Evolutionary conservation across 2,329 filamentous ascomycete species (phyloP).

Genomic region (Fusarium humuli): DNA sequence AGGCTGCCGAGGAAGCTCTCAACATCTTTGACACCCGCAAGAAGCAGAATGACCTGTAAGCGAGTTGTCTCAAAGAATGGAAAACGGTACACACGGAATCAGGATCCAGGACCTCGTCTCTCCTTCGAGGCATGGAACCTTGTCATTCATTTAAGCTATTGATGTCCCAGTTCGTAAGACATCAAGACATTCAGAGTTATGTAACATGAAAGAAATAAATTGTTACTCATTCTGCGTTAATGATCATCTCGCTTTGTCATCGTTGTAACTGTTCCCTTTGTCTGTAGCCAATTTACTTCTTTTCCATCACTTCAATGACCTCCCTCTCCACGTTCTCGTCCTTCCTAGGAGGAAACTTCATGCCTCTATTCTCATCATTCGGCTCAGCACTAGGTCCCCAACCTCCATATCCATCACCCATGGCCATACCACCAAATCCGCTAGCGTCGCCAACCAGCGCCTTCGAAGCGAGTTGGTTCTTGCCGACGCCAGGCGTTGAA

Average conservation of each 20-base stretch:
- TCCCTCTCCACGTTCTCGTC: not conserved
- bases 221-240: not conserved
- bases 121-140: conserved; percentile 28
- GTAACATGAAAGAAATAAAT: conserved; percentile 12
- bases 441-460: conserved; percentile 47
- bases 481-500: conserved; percentile 54
- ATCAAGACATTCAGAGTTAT: not conserved
- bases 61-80: not conserved
- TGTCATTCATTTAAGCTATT: conserved; percentile 29
- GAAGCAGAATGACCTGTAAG: conserved; percentile 76
- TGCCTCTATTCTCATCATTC: conserved; percentile 45
- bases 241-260: not conserved
- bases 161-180: not conserved
- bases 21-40: conserved; percentile 81
- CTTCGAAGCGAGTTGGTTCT: conserved; percentile 54
- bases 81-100: conserved; percentile 1
- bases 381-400: conserved; percentile 50
- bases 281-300: not conserved
- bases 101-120: conserved; percentile 9
- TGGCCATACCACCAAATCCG: conserved; percentile 48
- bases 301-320: not conserved
- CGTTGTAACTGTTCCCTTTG: not conserved
- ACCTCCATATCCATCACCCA: conserved; percentile 50
- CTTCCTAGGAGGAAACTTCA: conserved; percentile 53
- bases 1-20: conserved; percentile 89